Evolutionary conservation across 108 stramenopile species (phyloP), one percentile per base, ranked within the genome.

Genomic region (Nitzschia sp.): DNA sequence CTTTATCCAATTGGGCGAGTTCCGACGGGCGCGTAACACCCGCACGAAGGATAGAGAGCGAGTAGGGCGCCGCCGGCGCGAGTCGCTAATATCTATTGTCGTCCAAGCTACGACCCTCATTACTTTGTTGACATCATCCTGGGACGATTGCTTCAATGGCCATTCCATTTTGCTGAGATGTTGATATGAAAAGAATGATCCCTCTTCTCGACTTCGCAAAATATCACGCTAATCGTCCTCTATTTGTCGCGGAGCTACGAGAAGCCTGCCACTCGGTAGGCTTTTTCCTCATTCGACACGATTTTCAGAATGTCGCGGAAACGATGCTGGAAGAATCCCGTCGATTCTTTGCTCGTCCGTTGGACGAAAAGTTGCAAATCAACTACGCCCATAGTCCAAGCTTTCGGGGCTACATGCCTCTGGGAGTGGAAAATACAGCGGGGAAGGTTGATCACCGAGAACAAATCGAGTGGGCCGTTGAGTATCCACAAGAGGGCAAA

Each of bases 401-500:
- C 34, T 75, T 75, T 68, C 75, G 85, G 34, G 89, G 89, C 6
- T 90, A 86, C 70, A 90, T 90, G 89, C 68, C 76, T 0, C 31
- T 90, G 58, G 89, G 89, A 2, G 72, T 85, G 26, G 85, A 90
- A 71, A 90, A 90, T 67, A 90, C 89, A 21, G 80, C 74, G 33
- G 89, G 89, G 30, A 74, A 64, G 46, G 58, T 79, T n/a, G 89
- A 90, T 69, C 65, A 42, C n/a, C 49, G 89, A 61, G 89, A 90
- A 35, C 85, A 90, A 58, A 67, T 90, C 48, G 89, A 90, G 56
- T 83, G 82, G 59, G 88, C 83, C 49, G 80, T 76, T n/a, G 85
- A 86, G 49, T 72, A 72, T 34, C 47, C 46, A 47, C 53, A 24
- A 8, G 33, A 24, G 32, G 74, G 13, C 19, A 21, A 68, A 13